Evolutionary conservation across 2,329 filamentous ascomycete species (phyloP).

Genomic region (Escovopsis weberi): DNA sequence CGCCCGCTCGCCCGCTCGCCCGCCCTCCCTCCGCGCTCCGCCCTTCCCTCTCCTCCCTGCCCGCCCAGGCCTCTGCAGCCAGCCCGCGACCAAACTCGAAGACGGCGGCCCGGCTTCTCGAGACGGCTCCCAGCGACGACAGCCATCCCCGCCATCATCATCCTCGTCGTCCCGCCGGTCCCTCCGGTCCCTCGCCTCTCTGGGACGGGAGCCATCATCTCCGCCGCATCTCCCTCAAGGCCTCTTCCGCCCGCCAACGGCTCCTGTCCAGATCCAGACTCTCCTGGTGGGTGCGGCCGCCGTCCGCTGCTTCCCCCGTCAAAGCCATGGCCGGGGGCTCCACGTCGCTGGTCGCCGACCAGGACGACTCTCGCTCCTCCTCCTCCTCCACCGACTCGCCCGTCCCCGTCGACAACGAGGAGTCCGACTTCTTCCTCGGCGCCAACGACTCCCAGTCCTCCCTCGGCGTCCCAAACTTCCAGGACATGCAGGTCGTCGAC

Average conservation of each 20-base stretch:
- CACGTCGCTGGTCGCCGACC: slow-evolving; percentile 14
- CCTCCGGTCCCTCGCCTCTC: no score
- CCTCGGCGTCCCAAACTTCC: slow-evolving; percentile 63
- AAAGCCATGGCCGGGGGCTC: slow-evolving; percentile 4
- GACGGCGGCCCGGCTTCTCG: neutral
- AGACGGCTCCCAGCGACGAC: neutral
- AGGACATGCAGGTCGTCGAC: slow-evolving; percentile 58
- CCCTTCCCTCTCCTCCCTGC: neutral
- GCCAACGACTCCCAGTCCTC: slow-evolving; percentile 92
- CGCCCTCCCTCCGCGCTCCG: no score
- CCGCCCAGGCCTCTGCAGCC: neutral
- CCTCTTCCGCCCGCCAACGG: neutral
- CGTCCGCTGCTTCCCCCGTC: neutral
- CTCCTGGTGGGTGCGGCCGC: slow-evolving; percentile 1
- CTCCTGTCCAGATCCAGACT: neutral
- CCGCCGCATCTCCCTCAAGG: neutral
- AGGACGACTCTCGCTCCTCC: slow-evolving; percentile 39
- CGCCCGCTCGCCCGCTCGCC: no score
- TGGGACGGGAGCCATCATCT: neutral
- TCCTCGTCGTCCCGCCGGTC: neutral
- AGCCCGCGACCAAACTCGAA: neutral
- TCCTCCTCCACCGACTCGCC: slow-evolving; percentile 63
- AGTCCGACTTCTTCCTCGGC: slow-evolving; percentile 82
- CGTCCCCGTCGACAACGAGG: slow-evolving; percentile 65
- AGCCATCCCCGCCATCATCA: neutral